Evolutionary conservation across 148 eudicot genomes (phyloP).

Genomic region (Vaccinium corymbosum): DNA sequence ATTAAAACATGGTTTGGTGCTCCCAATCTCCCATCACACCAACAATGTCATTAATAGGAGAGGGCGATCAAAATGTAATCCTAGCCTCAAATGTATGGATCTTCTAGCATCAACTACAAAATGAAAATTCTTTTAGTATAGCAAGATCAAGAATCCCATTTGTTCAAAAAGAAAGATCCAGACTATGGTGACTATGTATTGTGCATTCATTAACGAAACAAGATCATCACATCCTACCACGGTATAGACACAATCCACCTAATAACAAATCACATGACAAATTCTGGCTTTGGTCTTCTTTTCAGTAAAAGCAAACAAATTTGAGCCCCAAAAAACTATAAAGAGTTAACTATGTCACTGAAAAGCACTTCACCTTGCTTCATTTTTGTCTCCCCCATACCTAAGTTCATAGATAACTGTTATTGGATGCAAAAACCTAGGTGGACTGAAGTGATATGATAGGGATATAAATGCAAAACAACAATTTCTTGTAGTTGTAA

Average conservation of each 20-base stretch:
- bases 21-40: too few species aligned
- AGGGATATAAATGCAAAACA: constrained; percentile 66
- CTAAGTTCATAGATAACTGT: constrained; percentile 68
- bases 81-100: constrained; percentile 81
- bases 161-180: background rate
- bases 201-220: background rate
- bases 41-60: constrained; percentile 29
- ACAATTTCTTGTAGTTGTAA: constrained; percentile 4
- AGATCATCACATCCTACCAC: background rate
- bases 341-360: background rate
- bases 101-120: constrained; percentile 77
- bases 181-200: background rate
- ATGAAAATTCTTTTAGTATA: constrained; percentile 1
- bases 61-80: constrained; percentile 90
- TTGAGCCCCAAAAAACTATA: background rate
- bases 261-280: background rate
- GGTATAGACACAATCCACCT: background rate
- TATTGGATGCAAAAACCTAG: constrained; percentile 73
- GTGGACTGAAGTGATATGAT: constrained; percentile 86
- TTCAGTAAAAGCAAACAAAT: background rate
- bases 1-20: too few species aligned
- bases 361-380: constrained; percentile 62
- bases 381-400: constrained; percentile 82
- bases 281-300: background rate
- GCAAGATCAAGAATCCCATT: constrained; percentile 4